Evolutionary conservation across 495 filamentous ascomycete species (phyloP).

Genomic region (Hypoxylon intermedium): DNA sequence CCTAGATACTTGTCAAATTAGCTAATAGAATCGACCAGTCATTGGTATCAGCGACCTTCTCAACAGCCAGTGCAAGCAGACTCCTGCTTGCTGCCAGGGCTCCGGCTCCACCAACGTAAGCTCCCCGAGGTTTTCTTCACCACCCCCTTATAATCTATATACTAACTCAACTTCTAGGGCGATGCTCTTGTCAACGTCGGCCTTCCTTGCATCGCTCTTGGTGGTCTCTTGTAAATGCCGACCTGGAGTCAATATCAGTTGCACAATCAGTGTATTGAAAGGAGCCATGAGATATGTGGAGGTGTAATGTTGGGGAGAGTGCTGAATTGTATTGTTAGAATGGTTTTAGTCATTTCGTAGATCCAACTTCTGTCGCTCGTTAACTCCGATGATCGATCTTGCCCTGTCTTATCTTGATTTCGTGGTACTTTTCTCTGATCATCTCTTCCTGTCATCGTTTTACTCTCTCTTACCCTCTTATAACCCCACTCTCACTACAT

Average conservation of each 20-base stretch:
- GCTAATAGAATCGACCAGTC: constrained; percentile 21
- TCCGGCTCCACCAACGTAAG: constrained; percentile 51
- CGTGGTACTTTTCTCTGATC: too few relatives aligned
- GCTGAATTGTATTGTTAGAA: constrained; percentile 37
- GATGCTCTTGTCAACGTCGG: constrained; percentile 53
- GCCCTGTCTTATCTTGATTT: neutral
- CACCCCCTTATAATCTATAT: neutral
- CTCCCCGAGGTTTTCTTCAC: neutral
- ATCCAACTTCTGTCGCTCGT: constrained; percentile 45
- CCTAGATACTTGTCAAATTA: neutral
- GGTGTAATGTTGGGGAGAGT: constrained; percentile 43
- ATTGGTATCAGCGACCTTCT: constrained; percentile 54
- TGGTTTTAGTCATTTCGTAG: constrained; percentile 37
- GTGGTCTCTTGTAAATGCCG: constrained; percentile 56
- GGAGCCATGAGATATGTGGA: constrained; percentile 39
- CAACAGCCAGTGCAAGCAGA: constrained; percentile 62
- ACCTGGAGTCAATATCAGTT: constrained; percentile 17
- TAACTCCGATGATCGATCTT: constrained; percentile 17
- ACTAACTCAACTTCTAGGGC: constrained; percentile 34
- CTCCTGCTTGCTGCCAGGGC: constrained; percentile 60
- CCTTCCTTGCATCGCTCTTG: constrained; percentile 60
- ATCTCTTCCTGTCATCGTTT: neutral
- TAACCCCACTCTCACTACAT: too few relatives aligned
- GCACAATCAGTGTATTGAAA: constrained; percentile 37
- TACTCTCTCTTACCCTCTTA: neutral